Conservation (phyloP, 352 stramenopile genomes). For the Globisporangium nodosum region DNA sequence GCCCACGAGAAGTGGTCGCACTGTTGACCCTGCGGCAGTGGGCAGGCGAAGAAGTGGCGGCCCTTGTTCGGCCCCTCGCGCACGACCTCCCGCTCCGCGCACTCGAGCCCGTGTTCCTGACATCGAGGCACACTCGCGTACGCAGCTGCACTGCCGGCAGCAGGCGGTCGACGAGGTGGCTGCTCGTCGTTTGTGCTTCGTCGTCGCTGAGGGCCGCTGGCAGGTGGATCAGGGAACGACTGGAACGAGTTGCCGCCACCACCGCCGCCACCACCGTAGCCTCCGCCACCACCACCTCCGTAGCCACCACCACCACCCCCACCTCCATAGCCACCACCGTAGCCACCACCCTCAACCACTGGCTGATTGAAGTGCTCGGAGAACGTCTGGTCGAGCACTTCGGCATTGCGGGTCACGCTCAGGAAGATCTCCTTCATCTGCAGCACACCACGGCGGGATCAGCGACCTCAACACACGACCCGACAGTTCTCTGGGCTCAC, state of each 20-base stretch:
- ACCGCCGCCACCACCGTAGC: background rate
- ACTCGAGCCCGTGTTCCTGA: slow-evolving; percentile 39
- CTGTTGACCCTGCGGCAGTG: slow-evolving; percentile 73
- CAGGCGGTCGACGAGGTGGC: background rate
- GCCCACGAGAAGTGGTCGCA: slow-evolving; percentile 93
- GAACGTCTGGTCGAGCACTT: slow-evolving; percentile 89
- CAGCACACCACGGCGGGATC: background rate
- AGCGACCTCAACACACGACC: background rate
- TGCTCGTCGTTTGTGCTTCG: slow-evolving; percentile 7
- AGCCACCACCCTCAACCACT: slow-evolving; percentile 25
- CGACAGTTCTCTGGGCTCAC: too few relatives aligned
- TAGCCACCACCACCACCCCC: slow-evolving; percentile 4
- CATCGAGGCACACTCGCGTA: slow-evolving; percentile 24
- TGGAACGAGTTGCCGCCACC: background rate
- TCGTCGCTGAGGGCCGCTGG: background rate
- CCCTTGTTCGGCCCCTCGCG: slow-evolving; percentile 87
- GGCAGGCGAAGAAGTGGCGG: slow-evolving; percentile 89
- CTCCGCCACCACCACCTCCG: slow-evolving; percentile 3
- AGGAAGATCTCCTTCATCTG: slow-evolving; percentile 80
- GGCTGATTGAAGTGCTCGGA: slow-evolving; percentile 79
- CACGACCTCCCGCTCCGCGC: slow-evolving; percentile 44
- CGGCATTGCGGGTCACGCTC: slow-evolving; percentile 64
- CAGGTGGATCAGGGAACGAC: background rate
- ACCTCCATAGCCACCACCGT: slow-evolving; percentile 12
- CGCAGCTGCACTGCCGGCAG: background rate